Percentiles rank a stretch among this genome's conserved stretches.
Conservation (phyloP, 108 stramenopile genomes). For the Chaetoceros tenuissimus region DNA sequence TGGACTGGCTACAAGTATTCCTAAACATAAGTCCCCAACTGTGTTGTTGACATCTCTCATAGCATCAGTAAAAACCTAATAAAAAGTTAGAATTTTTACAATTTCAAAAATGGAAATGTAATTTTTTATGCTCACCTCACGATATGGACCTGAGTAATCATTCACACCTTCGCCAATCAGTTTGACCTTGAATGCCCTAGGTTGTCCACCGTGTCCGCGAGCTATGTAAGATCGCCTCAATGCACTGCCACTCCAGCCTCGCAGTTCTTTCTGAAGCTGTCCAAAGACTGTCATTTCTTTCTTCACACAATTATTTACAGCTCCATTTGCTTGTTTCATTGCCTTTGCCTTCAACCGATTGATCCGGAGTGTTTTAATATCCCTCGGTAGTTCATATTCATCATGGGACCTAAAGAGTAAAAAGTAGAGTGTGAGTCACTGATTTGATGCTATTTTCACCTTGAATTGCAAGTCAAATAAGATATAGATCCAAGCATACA, state of each 20-base stretch:
- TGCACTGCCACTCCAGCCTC: conserved; percentile 78
- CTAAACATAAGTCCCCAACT: conserved; percentile 36
- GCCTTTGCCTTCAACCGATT: conserved; percentile 82
- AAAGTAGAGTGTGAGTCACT: too few species aligned
- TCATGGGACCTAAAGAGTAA: too few species aligned
- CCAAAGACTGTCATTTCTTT: conserved; percentile 86
- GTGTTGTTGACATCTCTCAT: conserved; percentile 64
- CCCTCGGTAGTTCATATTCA: conserved; percentile 93
- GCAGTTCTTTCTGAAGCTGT: conserved; percentile 87
- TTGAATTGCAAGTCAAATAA: too few species aligned
- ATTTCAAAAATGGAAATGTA: too few species aligned
- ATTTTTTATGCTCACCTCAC: conserved; percentile 40
- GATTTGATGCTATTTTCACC: too few species aligned
- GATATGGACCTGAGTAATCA: conserved; percentile 97
- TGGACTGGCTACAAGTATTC: conserved; percentile 69
- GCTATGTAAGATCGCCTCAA: conserved; percentile 88
- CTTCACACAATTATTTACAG: conserved; percentile 20
- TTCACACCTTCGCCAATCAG: conserved; percentile 97
- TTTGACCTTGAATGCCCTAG: conserved; percentile 94
- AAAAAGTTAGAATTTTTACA: too few species aligned
- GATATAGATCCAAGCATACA: too few species aligned
- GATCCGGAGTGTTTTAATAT: conserved; percentile 83
- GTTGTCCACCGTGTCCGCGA: conserved; percentile 95
- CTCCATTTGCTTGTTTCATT: conserved; percentile 38
- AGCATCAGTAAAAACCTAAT: conserved; percentile 80